Evolutionary conservation across 305 asterid species (phyloP), one percentile per base, ranked within the genome.

Genomic region (Rubia balearica): DNA sequence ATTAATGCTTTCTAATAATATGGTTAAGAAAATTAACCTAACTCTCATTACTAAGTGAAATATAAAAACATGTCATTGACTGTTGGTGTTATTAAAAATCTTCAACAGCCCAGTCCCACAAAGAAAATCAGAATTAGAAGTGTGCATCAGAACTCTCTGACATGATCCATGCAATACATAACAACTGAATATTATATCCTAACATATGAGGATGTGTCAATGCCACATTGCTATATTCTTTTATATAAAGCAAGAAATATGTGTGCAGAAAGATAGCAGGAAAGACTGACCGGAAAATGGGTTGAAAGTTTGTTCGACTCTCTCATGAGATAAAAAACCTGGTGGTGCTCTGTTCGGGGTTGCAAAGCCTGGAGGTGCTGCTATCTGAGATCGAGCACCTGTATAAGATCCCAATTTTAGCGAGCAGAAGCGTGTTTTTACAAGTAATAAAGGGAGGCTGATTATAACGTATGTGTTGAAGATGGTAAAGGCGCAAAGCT

Each of bases 301-400:
- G 33, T 81, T 85, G 27, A 79, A 82, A 73, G 65, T 68, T 69
- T 86, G 91, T 42, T 84, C 88, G 24, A 81, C 80, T 81, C 95
- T 85, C 73, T 85, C 96, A 75, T 85, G 89, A 75, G 96, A 81
- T 33, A 84, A 56, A 82, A 94, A 94, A 30, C 99, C 98, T 53
- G 98, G 99, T n/a, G 98, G 88, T 61, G 92, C 86, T 82, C 95
- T 83, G 79, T 76, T 84, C 56, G 96, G 90, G 30, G 76, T 83
- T 10, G 89, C 82, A 85, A 91, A 94, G 17, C 99, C 98, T 27
- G 99, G 99, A 68, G 99, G 99, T 22, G 98, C 96, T 22, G 95
- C 81, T 81, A 89, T 80, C 76, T 88, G 98, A 75, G 98, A 64
- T 64, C 68, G 48, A 38, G 16, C 51, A 38, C 68, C 68, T 64